Base-by-base conservation (phyloP, 1,284 basidiomycete species). In the Fomitopsis palustris region DNA sequence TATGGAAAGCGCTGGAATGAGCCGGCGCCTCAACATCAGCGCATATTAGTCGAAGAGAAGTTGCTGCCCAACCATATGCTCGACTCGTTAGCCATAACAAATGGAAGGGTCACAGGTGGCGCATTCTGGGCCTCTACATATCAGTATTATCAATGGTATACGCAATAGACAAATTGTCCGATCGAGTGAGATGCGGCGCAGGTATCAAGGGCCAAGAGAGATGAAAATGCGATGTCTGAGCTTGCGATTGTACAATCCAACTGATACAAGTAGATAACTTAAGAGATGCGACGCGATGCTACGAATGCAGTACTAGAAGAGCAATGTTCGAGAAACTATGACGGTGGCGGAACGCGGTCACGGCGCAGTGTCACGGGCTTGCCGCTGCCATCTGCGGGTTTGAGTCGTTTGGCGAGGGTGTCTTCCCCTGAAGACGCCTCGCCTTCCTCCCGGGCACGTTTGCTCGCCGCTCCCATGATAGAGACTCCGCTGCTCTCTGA, bases 361-460 rank as follows among this genome's bases (percentile, higher is more conserved):
- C 73, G 69, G 33, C 69, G 68, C 31, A 75, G 59, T 21, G 61
- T 61, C 21, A 75, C 67, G 2, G 72, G 72, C 56, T 68, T 72
- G 52, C 61, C 61, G 6, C 62, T 64, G 29, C 65, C 66, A 12
- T 68, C 71, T 21, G 81, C 81, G 53, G 86, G 84, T 70, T 89
- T 91, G 61, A 90, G 64, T 39, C 89, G 81, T 67, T 92, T 92
- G 0, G 83, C 86, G 19, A 90, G 75, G 5, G 87, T 83, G 64
- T 86, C 84, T 35, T 86, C 85, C n/a, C 49, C 49, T 0, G 71
- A 62, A 1, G 76, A 43, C 1, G 71, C 62, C 23, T 78, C 73
- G 19, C 74, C 78, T 41, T 87, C 83, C 56, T 90, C 89, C 21
- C 88, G 78, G 41, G 82, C 80, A 21, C 89, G 82, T 66, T 92